A percentile compares a stretch with the other conserved stretches of the same genome.
phyloP scores from a whole-genome alignment of 352 stramenopile genomes.

The Peronospora farinosa region DNA sequence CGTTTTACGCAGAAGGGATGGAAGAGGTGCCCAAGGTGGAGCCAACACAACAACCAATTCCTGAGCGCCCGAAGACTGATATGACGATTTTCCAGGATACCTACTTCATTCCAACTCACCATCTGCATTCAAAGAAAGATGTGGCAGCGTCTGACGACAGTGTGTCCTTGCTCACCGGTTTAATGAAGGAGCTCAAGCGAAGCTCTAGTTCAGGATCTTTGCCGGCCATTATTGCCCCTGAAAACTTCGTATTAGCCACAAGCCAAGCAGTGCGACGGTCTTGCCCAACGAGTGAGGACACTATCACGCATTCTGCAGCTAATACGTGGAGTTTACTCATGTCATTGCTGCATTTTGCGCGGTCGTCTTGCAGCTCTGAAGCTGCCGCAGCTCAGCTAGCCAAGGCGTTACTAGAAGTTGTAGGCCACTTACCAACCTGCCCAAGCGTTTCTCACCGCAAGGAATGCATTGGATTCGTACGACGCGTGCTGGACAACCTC shows the following conservation, averaged over 20 bases:
- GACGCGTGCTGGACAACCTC: constrained; percentile 38
- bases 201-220: constrained; percentile 15
- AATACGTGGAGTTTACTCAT: constrained; percentile 41
- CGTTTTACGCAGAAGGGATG: constrained; percentile 27
- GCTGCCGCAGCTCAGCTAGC: constrained; percentile 34
- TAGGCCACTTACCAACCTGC: constrained; percentile 41
- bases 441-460: constrained; percentile 28
- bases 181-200: constrained; percentile 20
- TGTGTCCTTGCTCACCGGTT: constrained; percentile 3
- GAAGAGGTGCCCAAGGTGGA: constrained; percentile 2
- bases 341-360: constrained; percentile 45
- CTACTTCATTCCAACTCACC: constrained; percentile 11
- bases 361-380: constrained; percentile 38
- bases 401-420: constrained; percentile 33
- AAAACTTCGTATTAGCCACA: constrained; percentile 26
- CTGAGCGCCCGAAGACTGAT: constrained; percentile 9
- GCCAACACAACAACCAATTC: neutral
- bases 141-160: neutral
- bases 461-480: constrained; percentile 45
- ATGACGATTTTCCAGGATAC: constrained; percentile 17
- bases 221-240: constrained; percentile 9
- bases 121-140: neutral
- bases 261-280: constrained; percentile 14
- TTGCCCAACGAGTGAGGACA: constrained; percentile 10
- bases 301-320: constrained; percentile 6